Conservation (phyloP, 495 filamentous ascomycete species). For the Podospora tetraspora region DNA sequence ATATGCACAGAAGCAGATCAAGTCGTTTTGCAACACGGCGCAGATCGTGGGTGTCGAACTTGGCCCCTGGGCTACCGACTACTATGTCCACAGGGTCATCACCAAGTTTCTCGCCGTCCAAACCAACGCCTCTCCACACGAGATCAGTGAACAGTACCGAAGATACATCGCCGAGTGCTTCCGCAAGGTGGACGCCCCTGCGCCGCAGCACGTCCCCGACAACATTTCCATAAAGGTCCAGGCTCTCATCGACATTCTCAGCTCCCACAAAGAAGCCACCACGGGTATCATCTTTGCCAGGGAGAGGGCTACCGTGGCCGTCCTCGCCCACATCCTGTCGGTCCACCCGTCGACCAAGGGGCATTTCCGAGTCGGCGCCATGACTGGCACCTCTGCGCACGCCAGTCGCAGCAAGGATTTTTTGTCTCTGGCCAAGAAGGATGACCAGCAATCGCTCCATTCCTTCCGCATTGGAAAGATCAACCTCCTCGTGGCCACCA, state of each 20-base stretch:
- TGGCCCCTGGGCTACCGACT: conserved; percentile 69
- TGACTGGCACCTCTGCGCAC: conserved; percentile 65
- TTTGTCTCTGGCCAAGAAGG: conserved; percentile 53
- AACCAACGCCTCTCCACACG: conserved; percentile 29
- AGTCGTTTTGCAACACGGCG: conserved; percentile 47
- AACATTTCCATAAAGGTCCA: conserved; percentile 51
- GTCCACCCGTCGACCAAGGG: conserved; percentile 51
- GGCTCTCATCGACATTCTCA: conserved; percentile 49
- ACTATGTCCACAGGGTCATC: conserved; percentile 59
- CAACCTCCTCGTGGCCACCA: conserved; percentile 79
- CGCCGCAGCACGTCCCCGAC: conserved; percentile 20
- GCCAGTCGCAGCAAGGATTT: conserved; percentile 47
- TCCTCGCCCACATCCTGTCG: conserved; percentile 62
- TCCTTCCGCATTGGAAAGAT: conserved; percentile 62
- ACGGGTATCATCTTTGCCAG: conserved; percentile 75
- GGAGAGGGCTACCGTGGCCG: conserved; percentile 62
- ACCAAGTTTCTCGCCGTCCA: conserved; percentile 35
- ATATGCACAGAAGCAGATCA: conserved; percentile 59
- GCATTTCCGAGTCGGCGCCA: conserved; percentile 57
- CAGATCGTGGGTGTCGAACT: conserved; percentile 55
- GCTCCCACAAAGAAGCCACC: conserved; percentile 41
- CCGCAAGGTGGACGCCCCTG: conserved; percentile 35
- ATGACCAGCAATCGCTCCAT: conserved; percentile 55
- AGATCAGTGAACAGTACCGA: conserved; percentile 50
- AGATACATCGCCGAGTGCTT: conserved; percentile 55